Evolutionary conservation across 2,329 filamentous ascomycete genomes (phyloP).

Genomic region (Daldinia sp.): DNA sequence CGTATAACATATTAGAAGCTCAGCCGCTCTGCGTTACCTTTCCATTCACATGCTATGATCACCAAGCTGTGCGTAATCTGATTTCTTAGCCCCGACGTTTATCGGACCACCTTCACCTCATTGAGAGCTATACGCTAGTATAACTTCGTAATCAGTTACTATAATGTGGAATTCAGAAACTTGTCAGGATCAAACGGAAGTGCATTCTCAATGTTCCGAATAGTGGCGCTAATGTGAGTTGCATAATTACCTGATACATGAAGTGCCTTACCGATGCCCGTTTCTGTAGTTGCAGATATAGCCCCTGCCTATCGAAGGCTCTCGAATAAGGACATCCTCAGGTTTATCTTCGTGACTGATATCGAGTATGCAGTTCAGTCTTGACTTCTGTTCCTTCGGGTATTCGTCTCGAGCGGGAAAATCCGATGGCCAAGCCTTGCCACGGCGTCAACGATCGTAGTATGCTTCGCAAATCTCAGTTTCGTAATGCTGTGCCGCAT

Average conservation of each 20-base stretch:
- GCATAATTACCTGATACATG: slow-evolving; percentile 1
- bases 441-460: neutral
- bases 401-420: neutral
- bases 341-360: neutral
- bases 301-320: neutral
- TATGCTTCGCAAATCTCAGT: slow-evolving; percentile 7
- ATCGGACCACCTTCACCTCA: neutral
- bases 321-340: neutral
- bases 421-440: neutral
- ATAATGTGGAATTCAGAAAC: neutral
- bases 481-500: neutral
- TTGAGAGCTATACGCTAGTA: neutral
- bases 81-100: neutral
- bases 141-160: neutral
- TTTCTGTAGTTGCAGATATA: neutral
- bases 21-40: neutral
- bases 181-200: neutral
- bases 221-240: neutral
- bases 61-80: neutral
- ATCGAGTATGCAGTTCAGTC: neutral
- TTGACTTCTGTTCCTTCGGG: neutral
- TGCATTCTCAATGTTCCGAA: neutral
- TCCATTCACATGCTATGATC: neutral
- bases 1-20: neutral
- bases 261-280: neutral